A percentile compares a stretch with the other conserved stretches of the same genome.
phyloP scores from a whole-genome alignment of 345 rosid species.

The Hevea brasiliensis region DNA sequence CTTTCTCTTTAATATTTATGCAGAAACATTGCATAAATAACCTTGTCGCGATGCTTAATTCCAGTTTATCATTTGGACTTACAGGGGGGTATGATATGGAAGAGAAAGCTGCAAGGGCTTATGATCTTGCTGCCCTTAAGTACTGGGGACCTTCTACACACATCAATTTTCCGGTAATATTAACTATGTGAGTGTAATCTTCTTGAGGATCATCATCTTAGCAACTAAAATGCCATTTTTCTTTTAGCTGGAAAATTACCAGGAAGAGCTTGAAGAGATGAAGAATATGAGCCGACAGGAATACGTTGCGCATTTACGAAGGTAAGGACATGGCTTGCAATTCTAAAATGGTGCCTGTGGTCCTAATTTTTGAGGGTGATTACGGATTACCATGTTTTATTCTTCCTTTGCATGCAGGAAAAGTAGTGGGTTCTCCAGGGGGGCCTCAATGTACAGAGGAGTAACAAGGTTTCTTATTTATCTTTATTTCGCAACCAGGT shows the following conservation, averaged over 20 bases:
- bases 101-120: constrained; percentile 80
- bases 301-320: constrained; percentile 72
- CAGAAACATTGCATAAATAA: neutral
- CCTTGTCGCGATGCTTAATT: neutral
- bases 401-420: constrained; percentile 44
- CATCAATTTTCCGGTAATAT: constrained; percentile 61
- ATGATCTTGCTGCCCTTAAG: constrained; percentile 84
- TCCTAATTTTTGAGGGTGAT: neutral
- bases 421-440: constrained; percentile 85
- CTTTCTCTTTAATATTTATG: neutral
- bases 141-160: constrained; percentile 87
- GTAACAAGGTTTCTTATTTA: constrained; percentile 53
- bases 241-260: constrained; percentile 63
- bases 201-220: neutral
- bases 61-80: neutral
- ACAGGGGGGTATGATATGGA: constrained; percentile 87
- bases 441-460: constrained; percentile 87
- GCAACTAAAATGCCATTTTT: neutral
- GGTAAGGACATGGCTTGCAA: constrained; percentile 31
- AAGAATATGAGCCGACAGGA: constrained; percentile 83
- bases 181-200: neutral
- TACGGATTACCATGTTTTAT: neutral
- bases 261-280: constrained; percentile 62
- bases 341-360: neutral
- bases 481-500: neutral